These are phyloP conservation scores for Kregervanrija delftensis DNA, from an alignment of 805 yeast species.

Conservation along the genomic window DNA sequence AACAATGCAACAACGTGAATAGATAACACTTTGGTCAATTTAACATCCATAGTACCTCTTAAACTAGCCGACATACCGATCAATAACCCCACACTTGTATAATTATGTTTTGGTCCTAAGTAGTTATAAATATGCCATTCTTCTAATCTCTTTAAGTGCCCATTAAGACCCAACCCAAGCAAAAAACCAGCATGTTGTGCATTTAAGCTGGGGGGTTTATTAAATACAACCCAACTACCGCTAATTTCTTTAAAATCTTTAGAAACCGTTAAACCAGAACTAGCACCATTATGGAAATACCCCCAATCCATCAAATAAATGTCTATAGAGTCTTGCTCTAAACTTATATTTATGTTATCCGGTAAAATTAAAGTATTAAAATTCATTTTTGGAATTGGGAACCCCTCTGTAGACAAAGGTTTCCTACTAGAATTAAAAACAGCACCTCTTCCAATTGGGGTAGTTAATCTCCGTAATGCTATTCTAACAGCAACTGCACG, in stretches of 20 bases:
- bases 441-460: conserved; percentile 76
- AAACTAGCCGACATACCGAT: conserved; percentile 91
- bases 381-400: conserved; percentile 71
- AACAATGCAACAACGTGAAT: conserved; percentile 89
- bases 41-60: conserved; percentile 75
- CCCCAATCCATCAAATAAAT: conserved; percentile 65
- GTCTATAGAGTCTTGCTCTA: conserved; percentile 49
- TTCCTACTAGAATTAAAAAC: conserved; percentile 58
- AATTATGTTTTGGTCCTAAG: conserved; percentile 79
- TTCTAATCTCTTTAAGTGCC: conserved; percentile 74
- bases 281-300: conserved; percentile 84
- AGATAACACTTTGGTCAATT: conserved; percentile 81
- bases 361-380: conserved; percentile 63
- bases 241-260: conserved; percentile 59
- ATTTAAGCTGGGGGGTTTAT: conserved; percentile 61
- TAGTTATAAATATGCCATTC: conserved; percentile 97
- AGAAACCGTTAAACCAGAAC: conserved; percentile 73
- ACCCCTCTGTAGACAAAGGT: conserved; percentile 80
- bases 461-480: conserved; percentile 65
- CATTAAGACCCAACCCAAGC: conserved; percentile 87
- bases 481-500: conserved; percentile 50
- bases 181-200: conserved; percentile 93
- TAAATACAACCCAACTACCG: conserved; percentile 90
- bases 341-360: conserved; percentile 49
- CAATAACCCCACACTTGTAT: conserved; percentile 78